Conservation (phyloP, 495 filamentous ascomycete genomes). For the Penicillium diatomitis region DNA sequence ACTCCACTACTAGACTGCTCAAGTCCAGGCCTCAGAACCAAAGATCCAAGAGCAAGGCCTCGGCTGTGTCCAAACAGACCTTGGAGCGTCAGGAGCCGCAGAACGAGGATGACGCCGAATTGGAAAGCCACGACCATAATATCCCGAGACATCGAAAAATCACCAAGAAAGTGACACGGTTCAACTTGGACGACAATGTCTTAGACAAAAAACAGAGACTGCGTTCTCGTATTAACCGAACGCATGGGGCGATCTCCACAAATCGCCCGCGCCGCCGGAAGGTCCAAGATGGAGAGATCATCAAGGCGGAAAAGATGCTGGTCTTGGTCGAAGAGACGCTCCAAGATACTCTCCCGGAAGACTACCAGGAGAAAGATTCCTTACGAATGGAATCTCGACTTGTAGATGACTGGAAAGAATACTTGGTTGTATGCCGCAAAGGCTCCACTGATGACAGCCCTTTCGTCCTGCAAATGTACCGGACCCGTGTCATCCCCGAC, state of each 20-base stretch:
- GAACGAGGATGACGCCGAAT: constrained; percentile 14
- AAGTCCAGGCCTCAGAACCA: constrained; percentile 16
- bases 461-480: constrained; percentile 59
- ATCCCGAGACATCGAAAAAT: constrained; percentile 11
- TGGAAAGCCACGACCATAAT: constrained; percentile 1
- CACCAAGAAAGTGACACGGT: constrained; percentile 25
- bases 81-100: constrained; percentile 30
- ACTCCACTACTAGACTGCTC: constrained; percentile 32
- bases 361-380: constrained; percentile 62
- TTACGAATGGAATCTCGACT: constrained; percentile 50
- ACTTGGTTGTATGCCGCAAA: constrained; percentile 59
- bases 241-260: constrained; percentile 30
- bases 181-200: constrained; percentile 40
- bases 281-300: constrained; percentile 51
- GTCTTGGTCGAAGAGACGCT: constrained; percentile 52
- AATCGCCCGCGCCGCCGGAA: constrained; percentile 31
- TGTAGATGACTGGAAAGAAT: constrained; percentile 64
- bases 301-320: constrained; percentile 71
- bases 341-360: constrained; percentile 44
- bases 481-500: constrained; percentile 58
- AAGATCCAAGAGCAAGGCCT: constrained; percentile 20
- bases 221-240: constrained; percentile 27
- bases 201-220: constrained; percentile 29
- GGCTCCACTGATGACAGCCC: constrained; percentile 43
- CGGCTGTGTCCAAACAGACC: constrained; percentile 11